Base-by-base conservation (phyloP, 169 alveolate species). In the Babesia caballi region DNA sequence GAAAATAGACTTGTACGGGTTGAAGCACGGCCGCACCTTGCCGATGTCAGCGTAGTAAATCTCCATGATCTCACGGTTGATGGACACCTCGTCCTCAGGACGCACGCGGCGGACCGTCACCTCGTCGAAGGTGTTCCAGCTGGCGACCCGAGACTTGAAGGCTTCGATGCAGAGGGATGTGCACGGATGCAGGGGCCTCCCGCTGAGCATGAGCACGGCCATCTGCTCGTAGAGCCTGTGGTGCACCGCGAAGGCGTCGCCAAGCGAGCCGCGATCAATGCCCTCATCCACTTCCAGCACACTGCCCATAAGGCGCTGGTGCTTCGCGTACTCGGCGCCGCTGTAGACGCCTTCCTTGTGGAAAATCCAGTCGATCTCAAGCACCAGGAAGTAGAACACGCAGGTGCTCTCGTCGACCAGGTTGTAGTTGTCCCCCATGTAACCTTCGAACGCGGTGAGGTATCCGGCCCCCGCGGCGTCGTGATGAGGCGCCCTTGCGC, bases 341-440 rank as follows among this genome's bases (percentile, higher is more conserved):
- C 36, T 32, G 57, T 71, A 71, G 4, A 71, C 3, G 30, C 65
- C 66, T 9, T 49, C 61, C 44, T 59, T 71, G 66, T 71, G 75
- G 42, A 60, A 59, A 0, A 60, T 57, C 82, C 82, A 71, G 21
- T 71, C 82, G 28, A 71, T n/a, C 11, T 71, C 69, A n/a, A 71
- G 36, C 7, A 71, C 17, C 36, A 71, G 2, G 35, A 71, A 44
- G 52, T 71, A 71, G 21, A 71, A 19, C 25, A 42, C 50, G 27
- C 69, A 50, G 44, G 63, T 40, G 54, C 28, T 67, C 12, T 50
- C 66, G 1, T 32, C 50, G 7, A 67, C 33, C 41, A 54, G 36
- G 54, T 23, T 27, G 42, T 53, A 52, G 68, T 67, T n/a, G 28
- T 53, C 35, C 3, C 58, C 68, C 47, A 67, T 30, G 68, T 52